Evolutionary conservation across 441 rosid genomes (phyloP).

Genomic region (Brassica balearica): DNA sequence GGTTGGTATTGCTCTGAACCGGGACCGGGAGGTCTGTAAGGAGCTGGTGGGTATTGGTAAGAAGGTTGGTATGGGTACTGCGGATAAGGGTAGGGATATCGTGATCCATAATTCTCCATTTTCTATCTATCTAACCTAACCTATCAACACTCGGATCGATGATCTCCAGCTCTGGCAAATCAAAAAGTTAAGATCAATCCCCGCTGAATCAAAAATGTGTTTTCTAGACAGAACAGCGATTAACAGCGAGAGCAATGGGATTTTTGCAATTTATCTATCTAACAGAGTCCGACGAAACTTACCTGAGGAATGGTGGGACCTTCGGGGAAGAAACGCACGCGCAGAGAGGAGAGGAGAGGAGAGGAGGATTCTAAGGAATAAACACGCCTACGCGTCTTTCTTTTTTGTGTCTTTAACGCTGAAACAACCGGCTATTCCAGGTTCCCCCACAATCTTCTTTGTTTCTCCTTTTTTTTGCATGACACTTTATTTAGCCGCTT

Average conservation of each 20-base stretch:
- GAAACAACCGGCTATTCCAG: slow-evolving; percentile 18
- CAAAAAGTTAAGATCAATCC: not conserved
- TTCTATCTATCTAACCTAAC: not conserved
- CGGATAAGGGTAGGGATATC: slow-evolving; percentile 36
- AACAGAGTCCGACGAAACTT: not conserved
- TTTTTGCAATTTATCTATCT: not conserved
- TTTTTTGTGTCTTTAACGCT: not conserved
- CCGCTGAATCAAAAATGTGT: not conserved
- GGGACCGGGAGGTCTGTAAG: slow-evolving; percentile 49
- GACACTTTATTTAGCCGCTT: slow-evolving; percentile 6
- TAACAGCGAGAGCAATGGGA: not conserved
- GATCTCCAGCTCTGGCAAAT: not conserved
- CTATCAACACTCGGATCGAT: not conserved
- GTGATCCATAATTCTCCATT: slow-evolving; percentile 43
- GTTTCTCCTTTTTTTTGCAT: not conserved
- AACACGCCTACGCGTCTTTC: not conserved
- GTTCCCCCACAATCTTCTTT: not conserved
- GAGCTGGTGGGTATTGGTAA: slow-evolving; percentile 39
- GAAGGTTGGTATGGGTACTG: slow-evolving; percentile 44
- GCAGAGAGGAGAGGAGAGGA: not conserved
- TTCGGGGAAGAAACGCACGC: slow-evolving; percentile 9
- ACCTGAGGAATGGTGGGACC: slow-evolving; percentile 7
- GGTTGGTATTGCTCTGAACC: slow-evolving; percentile 53
- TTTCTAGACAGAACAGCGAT: not conserved
- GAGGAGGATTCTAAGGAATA: not conserved